Evolutionary conservation across 2,329 filamentous ascomycete genomes (phyloP).

Genomic region (Trematosphaeria pertusa): DNA sequence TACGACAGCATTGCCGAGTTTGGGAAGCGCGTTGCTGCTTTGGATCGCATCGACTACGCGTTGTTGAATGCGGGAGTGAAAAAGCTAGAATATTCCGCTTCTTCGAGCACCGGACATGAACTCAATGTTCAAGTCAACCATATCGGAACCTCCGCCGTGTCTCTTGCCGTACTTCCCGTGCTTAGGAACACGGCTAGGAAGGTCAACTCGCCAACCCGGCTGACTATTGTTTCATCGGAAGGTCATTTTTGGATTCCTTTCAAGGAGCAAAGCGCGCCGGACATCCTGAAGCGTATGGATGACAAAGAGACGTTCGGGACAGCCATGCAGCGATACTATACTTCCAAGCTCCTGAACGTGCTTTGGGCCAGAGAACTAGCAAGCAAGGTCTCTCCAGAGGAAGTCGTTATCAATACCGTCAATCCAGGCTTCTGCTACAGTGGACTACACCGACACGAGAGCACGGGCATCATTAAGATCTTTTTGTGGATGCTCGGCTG

Average conservation of each 20-base stretch:
- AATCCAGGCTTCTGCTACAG: conserved; percentile 29
- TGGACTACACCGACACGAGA: conserved; percentile 20
- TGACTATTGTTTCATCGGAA: conserved; percentile 56
- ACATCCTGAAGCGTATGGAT: conserved; percentile 23
- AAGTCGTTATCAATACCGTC: conserved; percentile 24
- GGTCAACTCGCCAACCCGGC: conserved; percentile 42
- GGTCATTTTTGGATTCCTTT: conserved; percentile 28
- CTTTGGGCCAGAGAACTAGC: conserved; percentile 23
- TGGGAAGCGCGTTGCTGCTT: conserved; percentile 42
- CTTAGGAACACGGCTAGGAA: conserved; percentile 46
- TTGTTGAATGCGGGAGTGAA: conserved; percentile 50
- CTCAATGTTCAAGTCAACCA: conserved; percentile 38
- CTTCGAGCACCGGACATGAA: conserved; percentile 58
- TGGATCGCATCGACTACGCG: conserved; percentile 53
- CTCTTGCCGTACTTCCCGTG: conserved; percentile 47
- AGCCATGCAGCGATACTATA: conserved; percentile 22
- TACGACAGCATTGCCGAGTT: conserved; percentile 56
- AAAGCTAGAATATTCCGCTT: conserved; percentile 43
- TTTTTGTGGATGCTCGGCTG: conserved; percentile 19
- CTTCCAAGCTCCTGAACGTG: conserved; percentile 24
- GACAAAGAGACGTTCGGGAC: conserved; percentile 17
- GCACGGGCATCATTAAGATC: conserved; percentile 12
- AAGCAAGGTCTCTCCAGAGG: conserved; percentile 1
- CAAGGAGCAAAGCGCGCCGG: conserved; percentile 16
- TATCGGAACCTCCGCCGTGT: conserved; percentile 20